Evolutionary conservation across 2,329 filamentous ascomycete genomes (phyloP), one percentile per base, ranked within the genome.

Genomic region (Fusarium buxicola): DNA sequence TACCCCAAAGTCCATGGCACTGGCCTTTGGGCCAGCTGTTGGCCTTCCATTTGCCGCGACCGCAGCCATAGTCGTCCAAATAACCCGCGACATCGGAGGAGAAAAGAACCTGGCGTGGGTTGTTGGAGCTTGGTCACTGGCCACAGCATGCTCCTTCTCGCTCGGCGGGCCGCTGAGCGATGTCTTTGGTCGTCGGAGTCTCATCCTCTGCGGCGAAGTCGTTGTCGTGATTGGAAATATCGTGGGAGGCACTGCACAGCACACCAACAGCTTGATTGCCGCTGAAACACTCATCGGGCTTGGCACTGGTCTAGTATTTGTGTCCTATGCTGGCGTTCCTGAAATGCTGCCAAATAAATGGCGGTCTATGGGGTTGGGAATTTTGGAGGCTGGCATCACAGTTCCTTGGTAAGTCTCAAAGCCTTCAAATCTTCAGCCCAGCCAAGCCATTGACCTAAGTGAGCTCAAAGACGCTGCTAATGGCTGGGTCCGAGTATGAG

Each of bases 281-380:
- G 55, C 55, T 5, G 57, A 60, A 18, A 58, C 57, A 0, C 5
- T 60, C 0, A 52, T 54, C 0, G 57, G 57, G 0, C 27, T 58
- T 7, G 57, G 55, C 3, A 28, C 57, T 3, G 57, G 57, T 2
- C 54, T 60, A 5, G 47, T 60, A 1, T 60, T 60, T 30, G 47
- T 60, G 5, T 44, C 57, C 6, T 58, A 60, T 21, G 57, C 57
- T 18, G 57, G 55, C 4, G 57, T 60, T 4, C 57, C 57, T 7
- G 57, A 60, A 2, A 60, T 60, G 57, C 16, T 60, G 6, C 57
- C 57, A 3, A 60, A 60, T 15, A 60, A 58, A 25, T 60, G 57
- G 57, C 47, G 57, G 6, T 52, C 57, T 21, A 15, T 60, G 1
- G 54, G 57, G 2, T 12, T 60, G 24, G 57, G 57, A 16, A 48